Evolutionary conservation across 345 rosid species (phyloP), one percentile per base, ranked within the genome.

Genomic region (Euphorbia lathyris): DNA sequence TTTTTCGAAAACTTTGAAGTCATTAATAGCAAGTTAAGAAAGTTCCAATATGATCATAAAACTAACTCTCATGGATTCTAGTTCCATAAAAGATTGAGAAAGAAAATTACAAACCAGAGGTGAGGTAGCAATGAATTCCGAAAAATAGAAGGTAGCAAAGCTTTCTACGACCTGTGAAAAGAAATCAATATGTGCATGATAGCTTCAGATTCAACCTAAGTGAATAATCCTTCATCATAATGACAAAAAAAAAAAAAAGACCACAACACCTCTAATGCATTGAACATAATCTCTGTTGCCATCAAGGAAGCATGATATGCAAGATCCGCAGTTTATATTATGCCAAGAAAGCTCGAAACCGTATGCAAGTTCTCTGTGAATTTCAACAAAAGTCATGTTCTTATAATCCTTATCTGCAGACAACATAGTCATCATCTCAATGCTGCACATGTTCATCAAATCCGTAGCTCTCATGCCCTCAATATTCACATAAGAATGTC

Each of bases 291-390:
- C 0, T 11, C 22, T 40, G 11, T 1, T 22, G 7, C 32, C 51
- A 14, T 38, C 51, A 11, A 20, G 32, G 43, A 30, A 63, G 66
- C 66, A 63, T 14, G 29, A 45, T 63, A n/a, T 38, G 66, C 66
- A 63, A n/a, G 9, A 5, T 7, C 50, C 51, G 9, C 66, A 63
- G 48, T 20, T n/a, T 23, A 63, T n/a, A 40, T n/a, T 8, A 9
- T 62, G 66, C 66, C 72, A 68, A 14, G 40, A 42, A 68, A 57
- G 38, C 64, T 68, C 65, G 45, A 68, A 68, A 27, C 65, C 72
- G 16, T 40, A n/a, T 2, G 65, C 65, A 34, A 63, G 23, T 23
- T 58, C 42, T 9, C n/a, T 11, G 19, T 27, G 65, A 27, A 58
- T 42, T 68, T 58, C 72, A 29, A 42, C 17, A 11, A 58, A 68